Evolutionary conservation across 306 rosid genomes (phyloP).

Genomic region (Gillenia trifoliata): DNA sequence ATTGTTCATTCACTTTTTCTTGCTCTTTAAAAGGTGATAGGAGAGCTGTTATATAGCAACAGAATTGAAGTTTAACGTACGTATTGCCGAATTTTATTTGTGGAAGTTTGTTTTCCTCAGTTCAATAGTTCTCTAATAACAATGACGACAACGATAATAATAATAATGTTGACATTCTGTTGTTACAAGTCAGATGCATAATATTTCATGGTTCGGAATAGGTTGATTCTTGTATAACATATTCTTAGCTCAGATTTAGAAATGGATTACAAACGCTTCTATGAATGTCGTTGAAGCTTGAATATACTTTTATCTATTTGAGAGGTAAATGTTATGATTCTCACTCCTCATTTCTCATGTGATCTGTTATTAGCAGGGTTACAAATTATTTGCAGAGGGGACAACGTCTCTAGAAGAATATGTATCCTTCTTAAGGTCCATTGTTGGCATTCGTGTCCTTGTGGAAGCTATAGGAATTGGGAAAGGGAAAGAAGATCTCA

Average conservation of each 20-base stretch:
- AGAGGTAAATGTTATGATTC: slow-evolving; percentile 7
- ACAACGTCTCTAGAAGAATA: slow-evolving; percentile 59
- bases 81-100: background rate
- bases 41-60: background rate
- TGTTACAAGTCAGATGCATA: background rate
- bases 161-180: background rate
- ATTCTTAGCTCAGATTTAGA: background rate
- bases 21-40: background rate
- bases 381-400: slow-evolving; percentile 57
- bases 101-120: background rate
- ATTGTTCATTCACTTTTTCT: background rate
- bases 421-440: slow-evolving; percentile 53
- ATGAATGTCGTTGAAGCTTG: background rate
- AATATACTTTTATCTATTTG: background rate
- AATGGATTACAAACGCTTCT: background rate
- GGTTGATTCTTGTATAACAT: background rate
- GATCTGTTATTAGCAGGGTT: slow-evolving; percentile 37
- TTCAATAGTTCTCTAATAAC: background rate
- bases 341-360: slow-evolving; percentile 18
- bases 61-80: background rate
- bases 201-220: background rate
- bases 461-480: slow-evolving; percentile 74
- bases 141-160: background rate
- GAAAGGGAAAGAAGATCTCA: slow-evolving; percentile 69
- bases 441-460: slow-evolving; percentile 49